Conservation (phyloP, 345 rosid species). For the Gossypium turneri region DNA sequence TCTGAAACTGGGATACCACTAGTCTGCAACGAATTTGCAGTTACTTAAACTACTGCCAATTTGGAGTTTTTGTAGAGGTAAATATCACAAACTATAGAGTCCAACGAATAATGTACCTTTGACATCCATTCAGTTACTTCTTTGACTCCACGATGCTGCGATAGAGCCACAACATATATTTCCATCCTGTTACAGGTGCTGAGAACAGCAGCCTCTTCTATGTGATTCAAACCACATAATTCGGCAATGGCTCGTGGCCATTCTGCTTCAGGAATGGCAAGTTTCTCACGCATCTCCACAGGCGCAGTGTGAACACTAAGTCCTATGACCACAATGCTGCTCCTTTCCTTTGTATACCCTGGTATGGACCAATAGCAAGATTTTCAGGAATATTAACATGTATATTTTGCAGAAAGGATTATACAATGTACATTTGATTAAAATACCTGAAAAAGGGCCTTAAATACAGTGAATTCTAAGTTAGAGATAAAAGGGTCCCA, state of each 20-base stretch:
- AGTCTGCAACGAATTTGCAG: constrained; percentile 41
- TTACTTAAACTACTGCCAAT: not conserved
- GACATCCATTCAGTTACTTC: constrained; percentile 92
- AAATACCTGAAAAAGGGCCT: not conserved
- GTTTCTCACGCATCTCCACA: constrained; percentile 81
- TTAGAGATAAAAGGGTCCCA: not conserved
- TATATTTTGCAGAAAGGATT: not conserved
- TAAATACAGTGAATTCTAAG: not conserved
- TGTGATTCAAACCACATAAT: constrained; percentile 81
- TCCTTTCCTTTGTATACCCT: constrained; percentile 77
- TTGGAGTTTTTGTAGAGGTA: not conserved
- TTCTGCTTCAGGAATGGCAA: constrained; percentile 79
- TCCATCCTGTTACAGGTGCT: constrained; percentile 85
- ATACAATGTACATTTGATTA: not conserved
- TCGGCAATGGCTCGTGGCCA: constrained; percentile 84
- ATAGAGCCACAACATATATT: constrained; percentile 66
- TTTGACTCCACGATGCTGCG: constrained; percentile 78
- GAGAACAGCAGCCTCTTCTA: constrained; percentile 79
- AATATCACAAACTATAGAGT: not conserved
- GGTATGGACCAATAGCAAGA: constrained; percentile 5
- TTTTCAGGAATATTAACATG: not conserved
- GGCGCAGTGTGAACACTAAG: constrained; percentile 73
- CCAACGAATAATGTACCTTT: constrained; percentile 46
- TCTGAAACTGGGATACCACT: constrained; percentile 72
- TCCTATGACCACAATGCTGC: constrained; percentile 71